Evolutionary conservation across 2,329 filamentous ascomycete genomes (phyloP), one percentile per base, ranked within the genome.

Genomic region (Thyridium curvatum): DNA sequence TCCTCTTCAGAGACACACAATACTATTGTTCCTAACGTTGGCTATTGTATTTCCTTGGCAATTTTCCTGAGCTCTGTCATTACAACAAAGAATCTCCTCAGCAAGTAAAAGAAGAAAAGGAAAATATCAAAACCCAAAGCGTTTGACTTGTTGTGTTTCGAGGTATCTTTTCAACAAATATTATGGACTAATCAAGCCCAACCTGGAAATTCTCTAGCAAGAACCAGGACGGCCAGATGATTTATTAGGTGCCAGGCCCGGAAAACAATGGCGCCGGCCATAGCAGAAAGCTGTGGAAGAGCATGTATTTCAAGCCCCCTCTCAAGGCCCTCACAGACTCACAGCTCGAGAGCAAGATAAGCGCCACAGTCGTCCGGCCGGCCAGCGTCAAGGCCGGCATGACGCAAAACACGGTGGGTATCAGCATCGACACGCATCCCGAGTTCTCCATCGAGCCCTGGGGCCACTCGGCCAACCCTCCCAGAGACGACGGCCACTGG

Each of bases 251-350:
- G n/a, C 37, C 41, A 4, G 32, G 32, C 29, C 30, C 9, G 13
- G 30, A 46, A 7, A 44, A 44, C 26, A 18, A 31, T 15, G 30
- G 26, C 4, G 44, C 37, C 30, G 39, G 39, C 14, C 18, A 10
- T 6, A 26, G 21, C 21, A 6, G 6, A 26, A 10, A 30, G 2
- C 35, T 41, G 37, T 46, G 41, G 44, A 34, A 32, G 34, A 39
- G 37, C 26, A 77, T 26, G 10, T 44, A 39, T 21, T 46, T 44
- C 35, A 52, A 30, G 16, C 31, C 34, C 8, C 39, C 38, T 12
- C 15, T 47, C 12, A n/a, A n/a, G n/a, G n/a, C n/a, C n/a, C n/a
- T n/a, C n/a, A 28, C 45, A 3, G 34, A 39, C 32, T 26, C 17
- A 8, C 14, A 39, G n/a, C 26, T 44, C 8, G 14, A 37, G 15